Evolutionary conservation across 2,329 filamentous ascomycete species (phyloP).

Genomic region (Ramichloridium luteum): DNA sequence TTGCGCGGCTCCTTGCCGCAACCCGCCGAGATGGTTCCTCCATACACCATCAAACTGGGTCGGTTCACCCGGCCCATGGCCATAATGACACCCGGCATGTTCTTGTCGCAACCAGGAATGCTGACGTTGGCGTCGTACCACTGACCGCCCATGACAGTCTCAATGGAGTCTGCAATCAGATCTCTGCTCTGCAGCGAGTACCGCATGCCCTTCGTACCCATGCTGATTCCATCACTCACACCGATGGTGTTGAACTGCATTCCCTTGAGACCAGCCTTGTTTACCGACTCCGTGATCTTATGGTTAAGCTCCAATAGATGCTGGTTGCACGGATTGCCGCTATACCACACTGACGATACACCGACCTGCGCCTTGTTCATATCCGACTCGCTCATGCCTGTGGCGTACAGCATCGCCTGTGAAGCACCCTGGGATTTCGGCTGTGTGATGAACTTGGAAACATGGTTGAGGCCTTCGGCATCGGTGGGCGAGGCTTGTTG

Average conservation of each 20-base stretch:
- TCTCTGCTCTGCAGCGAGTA: conserved; percentile 75
- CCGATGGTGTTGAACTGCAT: conserved; percentile 99
- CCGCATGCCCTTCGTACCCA: conserved; percentile 96
- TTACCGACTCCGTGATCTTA: conserved; percentile 59
- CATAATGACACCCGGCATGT: conserved; percentile 68
- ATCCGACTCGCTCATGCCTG: conserved; percentile 71
- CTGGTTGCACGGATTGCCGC: conserved; percentile 99
- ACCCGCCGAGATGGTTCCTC: conserved; percentile 84
- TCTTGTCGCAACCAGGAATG: conserved; percentile 97
- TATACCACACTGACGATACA: conserved; percentile 96
- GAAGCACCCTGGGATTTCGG: conserved; percentile 97
- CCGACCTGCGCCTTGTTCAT: conserved; percentile 96
- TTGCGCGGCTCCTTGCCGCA: conserved; percentile 65
- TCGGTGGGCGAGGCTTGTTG: conserved; percentile 15
- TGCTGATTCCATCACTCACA: conserved; percentile 93
- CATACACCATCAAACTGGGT: conserved; percentile 94
- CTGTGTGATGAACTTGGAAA: conserved; percentile 79
- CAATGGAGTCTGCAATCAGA: conserved; percentile 94
- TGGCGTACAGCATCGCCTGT: conserved; percentile 97
- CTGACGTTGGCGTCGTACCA: conserved; percentile 98
- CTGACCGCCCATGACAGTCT: conserved; percentile 97
- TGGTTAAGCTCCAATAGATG: conserved; percentile 83
- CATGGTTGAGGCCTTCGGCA: conserved; percentile 55
- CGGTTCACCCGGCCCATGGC: conserved; percentile 93
- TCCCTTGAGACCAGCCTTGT: conserved; percentile 65